Conservation (phyloP, 192 early-diverging fungal genomes). For the Oehlia diaphana region DNA sequence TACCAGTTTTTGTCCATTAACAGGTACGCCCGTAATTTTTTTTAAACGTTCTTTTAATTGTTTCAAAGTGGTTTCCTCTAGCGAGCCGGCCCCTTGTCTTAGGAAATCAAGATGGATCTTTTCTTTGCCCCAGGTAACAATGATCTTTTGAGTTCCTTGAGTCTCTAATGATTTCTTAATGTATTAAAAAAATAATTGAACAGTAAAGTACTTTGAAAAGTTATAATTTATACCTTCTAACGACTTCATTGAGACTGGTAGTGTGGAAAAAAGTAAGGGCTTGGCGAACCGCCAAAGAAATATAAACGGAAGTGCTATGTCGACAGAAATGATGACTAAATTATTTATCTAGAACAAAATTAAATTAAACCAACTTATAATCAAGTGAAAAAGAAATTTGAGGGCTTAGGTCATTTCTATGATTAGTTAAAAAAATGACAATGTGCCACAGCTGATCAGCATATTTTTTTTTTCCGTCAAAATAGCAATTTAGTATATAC, state of each 20-base stretch:
- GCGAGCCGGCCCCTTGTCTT: conserved; percentile 33
- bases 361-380: no score
- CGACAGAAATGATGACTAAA: not conserved
- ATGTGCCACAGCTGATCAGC: no score
- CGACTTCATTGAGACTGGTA: not conserved
- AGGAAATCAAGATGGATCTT: conserved; percentile 35
- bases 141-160: not conserved
- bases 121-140: conserved; percentile 19
- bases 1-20: conserved; percentile 70
- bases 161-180: not conserved
- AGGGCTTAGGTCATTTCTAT: no score
- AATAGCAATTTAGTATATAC: no score
- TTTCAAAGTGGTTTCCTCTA: conserved; percentile 62
- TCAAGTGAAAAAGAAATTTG: no score
- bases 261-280: not conserved
- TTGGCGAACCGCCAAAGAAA: conserved; percentile 12
- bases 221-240: not conserved
- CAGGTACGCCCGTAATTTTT: conserved; percentile 73
- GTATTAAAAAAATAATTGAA: not conserved
- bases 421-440: no score
- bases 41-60: conserved; percentile 76
- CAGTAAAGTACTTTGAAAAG: not conserved
- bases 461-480: no score
- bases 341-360: no score
- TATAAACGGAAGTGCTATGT: conserved; percentile 1